Evolutionary conservation across 2,329 filamentous ascomycete genomes (phyloP).

Genomic region (Penicillium concentricum): DNA sequence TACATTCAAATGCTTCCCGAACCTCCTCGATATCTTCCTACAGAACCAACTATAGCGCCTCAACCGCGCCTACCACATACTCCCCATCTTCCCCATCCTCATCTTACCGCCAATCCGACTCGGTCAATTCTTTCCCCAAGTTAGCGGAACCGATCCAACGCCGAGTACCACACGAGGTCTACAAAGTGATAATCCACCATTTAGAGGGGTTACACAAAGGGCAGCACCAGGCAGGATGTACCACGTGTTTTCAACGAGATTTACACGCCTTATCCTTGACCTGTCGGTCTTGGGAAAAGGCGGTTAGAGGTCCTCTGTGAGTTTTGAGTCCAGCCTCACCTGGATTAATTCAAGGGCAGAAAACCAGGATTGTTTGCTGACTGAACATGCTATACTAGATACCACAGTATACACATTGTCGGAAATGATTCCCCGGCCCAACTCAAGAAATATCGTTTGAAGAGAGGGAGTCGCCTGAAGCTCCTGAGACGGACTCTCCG

Average conservation of each 20-base stretch:
- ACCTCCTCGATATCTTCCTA: constrained; percentile 39
- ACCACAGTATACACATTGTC: constrained; percentile 50
- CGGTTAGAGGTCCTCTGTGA: constrained; percentile 53
- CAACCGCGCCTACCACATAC: constrained; percentile 40
- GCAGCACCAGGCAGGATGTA: constrained; percentile 45
- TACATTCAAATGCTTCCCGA: constrained; percentile 33
- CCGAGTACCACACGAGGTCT: constrained; percentile 54
- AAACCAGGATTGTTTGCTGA: background rate
- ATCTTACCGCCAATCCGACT: constrained; percentile 39
- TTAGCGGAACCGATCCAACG: constrained; percentile 41
- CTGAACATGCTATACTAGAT: constrained; percentile 35
- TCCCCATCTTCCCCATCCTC: constrained; percentile 38
- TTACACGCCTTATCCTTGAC: constrained; percentile 54
- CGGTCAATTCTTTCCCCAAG: constrained; percentile 36
- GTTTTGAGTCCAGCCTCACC: constrained; percentile 17
- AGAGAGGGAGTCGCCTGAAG: constrained; percentile 53
- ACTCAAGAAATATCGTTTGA: constrained; percentile 50
- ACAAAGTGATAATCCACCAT: constrained; percentile 55
- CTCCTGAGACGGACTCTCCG: constrained; percentile 56
- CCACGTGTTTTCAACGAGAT: constrained; percentile 56
- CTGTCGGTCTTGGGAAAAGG: constrained; percentile 57
- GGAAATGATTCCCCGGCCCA: constrained; percentile 48
- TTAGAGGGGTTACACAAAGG: constrained; percentile 48
- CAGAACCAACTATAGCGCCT: constrained; percentile 37
- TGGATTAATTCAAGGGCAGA: background rate